phyloP scores from a whole-genome alignment of 176 grass and related monocot genomes.

The Avena sativa region DNA sequence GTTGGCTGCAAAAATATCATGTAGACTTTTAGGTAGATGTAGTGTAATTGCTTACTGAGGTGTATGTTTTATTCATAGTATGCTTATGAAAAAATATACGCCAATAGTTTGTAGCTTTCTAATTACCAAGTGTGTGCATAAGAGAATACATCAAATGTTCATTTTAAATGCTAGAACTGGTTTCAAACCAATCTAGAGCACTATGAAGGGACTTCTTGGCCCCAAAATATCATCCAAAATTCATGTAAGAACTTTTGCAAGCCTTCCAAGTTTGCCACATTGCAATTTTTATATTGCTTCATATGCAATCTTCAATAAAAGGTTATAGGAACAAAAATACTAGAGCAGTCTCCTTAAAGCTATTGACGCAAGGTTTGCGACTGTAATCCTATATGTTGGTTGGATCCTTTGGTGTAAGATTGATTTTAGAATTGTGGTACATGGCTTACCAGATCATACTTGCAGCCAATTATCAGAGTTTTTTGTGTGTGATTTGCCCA shows the following conservation, averaged over 20 bases:
- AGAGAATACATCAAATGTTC: conserved; percentile 81
- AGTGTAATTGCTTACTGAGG: too few relatives aligned
- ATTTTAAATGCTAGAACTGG: conserved; percentile 93
- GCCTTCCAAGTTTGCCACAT: conserved; percentile 1
- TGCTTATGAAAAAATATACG: neutral
- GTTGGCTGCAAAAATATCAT: too few relatives aligned
- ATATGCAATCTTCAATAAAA: conserved; percentile 41
- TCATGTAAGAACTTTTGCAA: conserved; percentile 63
- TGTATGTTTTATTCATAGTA: too few relatives aligned
- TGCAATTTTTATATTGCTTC: conserved; percentile 33
- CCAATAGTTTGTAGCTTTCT: too few relatives aligned
- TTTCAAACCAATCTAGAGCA: conserved; percentile 88
- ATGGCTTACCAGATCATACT: conserved; percentile 41
- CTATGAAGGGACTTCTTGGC: conserved; percentile 82
- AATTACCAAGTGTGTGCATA: too few relatives aligned
- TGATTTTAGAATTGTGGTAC: conserved; percentile 3
- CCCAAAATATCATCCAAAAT: conserved; percentile 92
- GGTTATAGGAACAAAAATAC: conserved; percentile 81
- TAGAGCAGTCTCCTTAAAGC: conserved; percentile 84
- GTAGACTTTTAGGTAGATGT: too few relatives aligned
- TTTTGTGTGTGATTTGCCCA: conserved; percentile 63
- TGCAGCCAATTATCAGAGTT: conserved; percentile 77
- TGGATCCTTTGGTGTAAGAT: conserved; percentile 35
- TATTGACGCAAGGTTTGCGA: conserved; percentile 76
- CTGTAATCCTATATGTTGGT: conserved; percentile 31